Percentiles rank a stretch among this genome's conserved stretches.
Evolutionary conservation across 495 filamentous ascomycete species (phyloP).

Genomic region (Talaromyces proteolyticus): DNA sequence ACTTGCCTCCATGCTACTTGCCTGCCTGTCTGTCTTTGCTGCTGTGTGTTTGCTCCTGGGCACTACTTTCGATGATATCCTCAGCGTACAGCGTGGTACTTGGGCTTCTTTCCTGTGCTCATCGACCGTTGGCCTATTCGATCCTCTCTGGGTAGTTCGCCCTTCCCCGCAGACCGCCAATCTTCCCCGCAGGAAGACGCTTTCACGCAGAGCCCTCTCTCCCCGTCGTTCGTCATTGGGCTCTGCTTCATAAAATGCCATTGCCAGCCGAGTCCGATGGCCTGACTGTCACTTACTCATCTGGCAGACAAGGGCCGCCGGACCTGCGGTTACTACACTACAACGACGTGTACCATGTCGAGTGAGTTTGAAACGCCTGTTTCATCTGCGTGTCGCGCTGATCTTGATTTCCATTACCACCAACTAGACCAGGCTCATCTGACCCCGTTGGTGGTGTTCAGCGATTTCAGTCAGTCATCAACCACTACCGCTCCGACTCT

Average conservation of each 20-base stretch:
- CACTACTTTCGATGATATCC: too few relatives aligned
- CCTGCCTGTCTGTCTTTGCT: too few relatives aligned
- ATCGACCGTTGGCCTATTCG: background rate
- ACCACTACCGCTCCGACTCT: conserved; percentile 60
- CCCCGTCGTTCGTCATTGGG: background rate
- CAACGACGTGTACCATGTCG: conserved; percentile 91
- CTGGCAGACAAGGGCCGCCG: conserved; percentile 47
- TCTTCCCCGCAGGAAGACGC: background rate
- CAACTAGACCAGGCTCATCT: conserved; percentile 51
- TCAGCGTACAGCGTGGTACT: too few relatives aligned
- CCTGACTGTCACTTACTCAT: conserved; percentile 45
- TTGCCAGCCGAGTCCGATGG: conserved; percentile 25
- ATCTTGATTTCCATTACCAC: background rate
- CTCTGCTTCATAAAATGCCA: background rate
- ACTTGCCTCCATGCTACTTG: too few relatives aligned
- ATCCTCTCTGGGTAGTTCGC: background rate
- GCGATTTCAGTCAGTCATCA: conserved; percentile 71
- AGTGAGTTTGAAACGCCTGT: conserved; percentile 32
- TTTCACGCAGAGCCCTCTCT: too few relatives aligned
- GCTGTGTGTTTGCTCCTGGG: too few relatives aligned
- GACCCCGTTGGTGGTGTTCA: conserved; percentile 76
- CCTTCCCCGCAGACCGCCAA: background rate
- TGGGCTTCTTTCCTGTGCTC: background rate
- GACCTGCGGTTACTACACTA: conserved; percentile 80
- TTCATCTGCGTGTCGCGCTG: background rate